Base-by-base conservation (phyloP, 495 filamentous ascomycete species). In the Delitschia confertaspora region DNA sequence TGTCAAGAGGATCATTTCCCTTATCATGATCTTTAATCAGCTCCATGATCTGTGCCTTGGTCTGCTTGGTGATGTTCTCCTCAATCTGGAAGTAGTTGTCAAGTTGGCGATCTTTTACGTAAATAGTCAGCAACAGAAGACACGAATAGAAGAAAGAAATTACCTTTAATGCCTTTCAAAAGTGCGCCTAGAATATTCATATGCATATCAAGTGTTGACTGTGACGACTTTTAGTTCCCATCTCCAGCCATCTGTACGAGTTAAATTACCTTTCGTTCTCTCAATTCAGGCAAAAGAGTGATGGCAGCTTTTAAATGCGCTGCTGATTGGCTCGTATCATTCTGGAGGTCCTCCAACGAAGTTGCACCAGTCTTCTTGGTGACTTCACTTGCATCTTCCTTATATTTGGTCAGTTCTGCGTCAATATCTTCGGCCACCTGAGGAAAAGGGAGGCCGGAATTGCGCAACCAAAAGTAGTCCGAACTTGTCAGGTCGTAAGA, bases 41-140 rank as follows among this genome's bases (percentile, higher is more conserved):
- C 50, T 96, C 91, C 11, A 95, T 61, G 23, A 99, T 81, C 58
- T 95, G 88, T 1, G 78, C 65, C 65, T 95, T 95, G 38, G 80
- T 83, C 63, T 95, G 86, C 63, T 93, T 95, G 58, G 79, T 83
- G 51, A 96, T 84, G 53, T 80, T 85, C 62, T 99, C 88, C 57
- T 99, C 93, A 18, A 94, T 72, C 63, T 96, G 86, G 67, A 87
- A 96, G 67, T 83, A 99, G 57, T 88, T 89, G 60, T 99, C 91
- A 17, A 99, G 66, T 60, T 96, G 87, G 2, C 93, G 80, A 50
- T 89, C 87, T 62, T 19, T 10, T 8, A 31, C 3, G 11, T 0
- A 4, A 10, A 34, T 29, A 45, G 30, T 36, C 16, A 29, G 21
- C 3, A 16, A 10, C 33, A 26, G 5, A 2, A 9, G 8, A 25